Base-by-base conservation (phyloP, 768 basidiomycete genomes). In the Dendrothele bispora region DNA sequence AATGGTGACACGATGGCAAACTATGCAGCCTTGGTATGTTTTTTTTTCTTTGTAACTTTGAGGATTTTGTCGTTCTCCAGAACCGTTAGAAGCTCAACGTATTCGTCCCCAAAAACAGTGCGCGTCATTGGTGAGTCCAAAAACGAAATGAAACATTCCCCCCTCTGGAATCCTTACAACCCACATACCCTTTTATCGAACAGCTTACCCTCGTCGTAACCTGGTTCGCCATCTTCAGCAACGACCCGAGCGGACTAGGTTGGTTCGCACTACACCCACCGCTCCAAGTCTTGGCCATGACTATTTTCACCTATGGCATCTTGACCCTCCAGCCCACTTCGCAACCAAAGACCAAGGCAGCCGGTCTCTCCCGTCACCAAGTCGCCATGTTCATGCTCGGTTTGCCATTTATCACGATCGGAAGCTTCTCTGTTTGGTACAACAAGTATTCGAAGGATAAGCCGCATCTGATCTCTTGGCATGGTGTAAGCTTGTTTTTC, bases 241-340 rank as follows among this genome's bases (percentile, higher is more conserved):
- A 72, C 38, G 49, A 74, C 42, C 83, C 82, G 2, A 52, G 52
- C 20, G 51, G 58, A 0, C 58, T 73, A 1, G 79, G 80, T 2
- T 86, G 80, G 82, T 89, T 89, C 61, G 73, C 75, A 0, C 74
- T 78, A 40, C 88, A 90, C 58, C 87, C 87, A 0, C 62, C 78
- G 0, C 61, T 88, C 10, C 84, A 89, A 53, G 77, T 70, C 12
- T 62, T 84, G 11, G 78, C 80, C 1, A 55, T 90, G 30, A 62
- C 69, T 3, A 66, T 74, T 32, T 76, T 88, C 61, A 77, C 80
- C 5, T 82, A 82, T 54, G 88, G 83, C 6, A 80, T 93, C 35
- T 59, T 88, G 55, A 89, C 88, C 20, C 81, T 86, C 10, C 91
- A 86, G 54, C 85, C 85, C 1, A 88, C 87, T 10, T 78, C 82